phyloP scores from a whole-genome alignment of 2,329 filamentous ascomycete genomes.

The Alternaria incomplexa region DNA sequence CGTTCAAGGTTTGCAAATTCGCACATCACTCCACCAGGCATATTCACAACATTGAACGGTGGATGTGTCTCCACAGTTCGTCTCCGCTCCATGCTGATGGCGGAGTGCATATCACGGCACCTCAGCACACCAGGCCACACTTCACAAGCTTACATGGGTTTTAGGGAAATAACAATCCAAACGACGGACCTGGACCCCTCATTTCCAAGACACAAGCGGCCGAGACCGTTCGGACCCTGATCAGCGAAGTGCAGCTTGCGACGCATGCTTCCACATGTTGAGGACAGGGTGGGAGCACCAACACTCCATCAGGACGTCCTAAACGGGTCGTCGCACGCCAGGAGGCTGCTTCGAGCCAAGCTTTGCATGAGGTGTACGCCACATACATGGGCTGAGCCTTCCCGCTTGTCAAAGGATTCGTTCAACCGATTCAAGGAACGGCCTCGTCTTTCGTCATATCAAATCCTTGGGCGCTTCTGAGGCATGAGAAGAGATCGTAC shows the following conservation, averaged over 20 bases:
- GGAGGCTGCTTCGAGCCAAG: constrained; percentile 3
- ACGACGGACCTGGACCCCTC: constrained; percentile 19
- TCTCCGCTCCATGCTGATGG: constrained; percentile 12
- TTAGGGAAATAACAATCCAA: constrained; percentile 4
- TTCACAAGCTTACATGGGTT: neutral
- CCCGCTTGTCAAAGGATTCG: constrained; percentile 5
- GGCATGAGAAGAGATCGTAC: neutral
- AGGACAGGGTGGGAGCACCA: constrained; percentile 15
- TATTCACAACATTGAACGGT: constrained; percentile 4
- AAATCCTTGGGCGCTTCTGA: neutral
- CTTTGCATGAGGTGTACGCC: constrained; percentile 10
- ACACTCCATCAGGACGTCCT: constrained; percentile 13
- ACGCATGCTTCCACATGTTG: constrained; percentile 20
- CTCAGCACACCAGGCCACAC: constrained; percentile 5
- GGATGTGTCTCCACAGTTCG: constrained; percentile 8
- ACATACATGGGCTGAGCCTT: constrained; percentile 6
- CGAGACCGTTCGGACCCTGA: constrained; percentile 22
- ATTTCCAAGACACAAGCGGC: constrained; percentile 10
- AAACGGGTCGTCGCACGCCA: constrained; percentile 10
- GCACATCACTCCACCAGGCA: constrained; percentile 14
- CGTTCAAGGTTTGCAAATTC: constrained; percentile 4
- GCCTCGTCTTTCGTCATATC: constrained; percentile 4
- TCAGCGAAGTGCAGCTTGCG: constrained; percentile 13
- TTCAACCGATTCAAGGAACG: neutral
- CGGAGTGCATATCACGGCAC: constrained; percentile 15